A percentile compares a stretch with the other conserved stretches of the same genome.
Evolutionary conservation across 345 rosid genomes (phyloP).

Genomic region (Arabidopsis suecica): DNA sequence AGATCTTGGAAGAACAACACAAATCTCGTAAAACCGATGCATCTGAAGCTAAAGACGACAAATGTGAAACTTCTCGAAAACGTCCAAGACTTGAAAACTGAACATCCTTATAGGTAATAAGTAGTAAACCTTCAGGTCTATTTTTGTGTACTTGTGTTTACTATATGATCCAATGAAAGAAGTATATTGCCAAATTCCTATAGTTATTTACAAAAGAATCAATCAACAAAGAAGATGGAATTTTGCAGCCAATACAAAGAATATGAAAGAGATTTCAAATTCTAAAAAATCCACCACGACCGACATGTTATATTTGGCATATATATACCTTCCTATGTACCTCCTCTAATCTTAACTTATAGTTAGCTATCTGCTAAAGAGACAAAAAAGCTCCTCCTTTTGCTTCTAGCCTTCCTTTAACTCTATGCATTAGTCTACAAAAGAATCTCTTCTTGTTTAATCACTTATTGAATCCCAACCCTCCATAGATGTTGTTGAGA

Average conservation of each 20-base stretch:
- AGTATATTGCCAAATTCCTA: constrained; percentile 6
- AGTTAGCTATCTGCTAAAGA: not conserved
- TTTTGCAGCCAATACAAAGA: constrained; percentile 17
- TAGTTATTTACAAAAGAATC: constrained; percentile 29
- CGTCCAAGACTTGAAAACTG: constrained; percentile 32
- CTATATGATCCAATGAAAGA: not conserved
- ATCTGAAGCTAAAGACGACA: constrained; percentile 25
- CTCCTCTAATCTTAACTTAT: constrained; percentile 10
- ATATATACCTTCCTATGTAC: constrained; percentile 15
- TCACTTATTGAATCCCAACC: too few relatives aligned
- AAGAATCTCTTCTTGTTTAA: not conserved
- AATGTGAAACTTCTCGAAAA: constrained; percentile 42
- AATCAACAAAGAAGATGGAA: constrained; percentile 14
- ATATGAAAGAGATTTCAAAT: not conserved
- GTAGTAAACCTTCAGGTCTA: constrained; percentile 9
- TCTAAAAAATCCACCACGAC: not conserved
- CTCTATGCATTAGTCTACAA: not conserved
- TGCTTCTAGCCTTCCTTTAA: constrained; percentile 5
- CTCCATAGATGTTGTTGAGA: constrained; percentile 12
- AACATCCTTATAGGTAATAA: not conserved
- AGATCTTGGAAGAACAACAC: constrained; percentile 69
- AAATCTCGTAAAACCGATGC: not conserved
- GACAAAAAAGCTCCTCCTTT: constrained; percentile 3
- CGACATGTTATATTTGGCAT: constrained; percentile 18
- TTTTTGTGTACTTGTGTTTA: constrained; percentile 8